Percentiles rank a stretch among this genome's conserved stretches.
Evolutionary conservation across 805 yeast genomes (phyloP).

Genomic region (Jamesozyma spencerorum): DNA sequence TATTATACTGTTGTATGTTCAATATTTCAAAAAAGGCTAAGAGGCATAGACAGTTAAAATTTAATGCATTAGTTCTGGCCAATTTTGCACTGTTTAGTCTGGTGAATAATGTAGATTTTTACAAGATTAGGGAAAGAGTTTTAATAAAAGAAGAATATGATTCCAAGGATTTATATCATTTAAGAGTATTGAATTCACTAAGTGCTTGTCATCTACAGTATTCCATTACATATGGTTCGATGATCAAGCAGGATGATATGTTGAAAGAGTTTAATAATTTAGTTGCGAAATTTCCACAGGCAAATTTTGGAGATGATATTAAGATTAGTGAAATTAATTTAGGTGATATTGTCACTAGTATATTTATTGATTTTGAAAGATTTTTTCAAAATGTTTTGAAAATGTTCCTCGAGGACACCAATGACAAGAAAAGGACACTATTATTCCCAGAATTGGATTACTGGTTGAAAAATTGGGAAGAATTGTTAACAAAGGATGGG

Average conservation of each 20-base stretch:
- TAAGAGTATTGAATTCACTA: conserved; percentile 45
- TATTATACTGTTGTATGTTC: conserved; percentile 45
- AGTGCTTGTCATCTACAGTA: conserved; percentile 44
- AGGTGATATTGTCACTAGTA: conserved; percentile 27
- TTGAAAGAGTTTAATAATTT: conserved; percentile 34
- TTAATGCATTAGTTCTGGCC: conserved; percentile 46
- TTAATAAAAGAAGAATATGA: conserved; percentile 19
- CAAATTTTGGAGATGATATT: conserved; percentile 46
- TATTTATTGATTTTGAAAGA: conserved; percentile 21
- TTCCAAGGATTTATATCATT: conserved; percentile 40
- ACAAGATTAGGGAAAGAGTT: conserved; percentile 34
- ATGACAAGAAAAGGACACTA: conserved; percentile 2
- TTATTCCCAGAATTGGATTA: conserved; percentile 32
- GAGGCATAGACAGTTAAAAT: conserved; percentile 36
- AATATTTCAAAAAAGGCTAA: conserved; percentile 46
- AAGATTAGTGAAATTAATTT: conserved; percentile 43
- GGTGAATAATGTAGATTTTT: conserved; percentile 39
- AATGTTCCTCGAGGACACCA: conserved; percentile 3
- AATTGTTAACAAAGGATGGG: conserved; percentile 38
- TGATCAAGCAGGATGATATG: conserved; percentile 20
- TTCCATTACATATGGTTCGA: conserved; percentile 40
- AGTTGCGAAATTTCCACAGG: conserved; percentile 40
- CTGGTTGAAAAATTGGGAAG: conserved; percentile 41
- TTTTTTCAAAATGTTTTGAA: conserved; percentile 18
- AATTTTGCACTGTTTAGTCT: conserved; percentile 44